These are phyloP conservation scores for Hirsutella rhossiliensis DNA, from an alignment of 2,329 filamentous ascomycete species.

Conservation along the genomic window DNA sequence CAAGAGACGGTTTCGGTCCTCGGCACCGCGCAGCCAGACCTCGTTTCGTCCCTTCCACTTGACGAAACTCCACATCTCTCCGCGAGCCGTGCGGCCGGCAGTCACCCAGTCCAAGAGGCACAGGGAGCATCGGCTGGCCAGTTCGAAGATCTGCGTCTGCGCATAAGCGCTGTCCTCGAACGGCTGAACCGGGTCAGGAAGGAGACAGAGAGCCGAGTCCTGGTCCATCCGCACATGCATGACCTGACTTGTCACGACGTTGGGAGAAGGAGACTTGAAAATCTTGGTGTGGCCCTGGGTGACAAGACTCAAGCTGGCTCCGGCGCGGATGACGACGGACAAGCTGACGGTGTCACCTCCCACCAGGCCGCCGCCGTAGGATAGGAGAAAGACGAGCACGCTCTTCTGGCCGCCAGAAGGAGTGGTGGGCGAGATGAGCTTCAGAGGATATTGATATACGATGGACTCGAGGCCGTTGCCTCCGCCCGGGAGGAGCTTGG, in stretches of 20 bases:
- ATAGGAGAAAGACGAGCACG: slow-evolving; percentile 77
- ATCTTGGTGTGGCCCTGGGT: slow-evolving; percentile 87
- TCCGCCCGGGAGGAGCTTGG: slow-evolving; percentile 58
- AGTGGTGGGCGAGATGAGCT: slow-evolving; percentile 68
- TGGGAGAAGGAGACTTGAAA: slow-evolving; percentile 60
- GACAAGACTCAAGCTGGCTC: slow-evolving; percentile 54
- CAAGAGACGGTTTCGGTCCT: slow-evolving; percentile 44
- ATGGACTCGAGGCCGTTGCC: slow-evolving; percentile 62
- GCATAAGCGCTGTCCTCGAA: slow-evolving; percentile 76
- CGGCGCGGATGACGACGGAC: slow-evolving; percentile 48
- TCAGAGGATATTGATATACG: slow-evolving; percentile 87
- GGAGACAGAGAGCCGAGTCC: slow-evolving; percentile 46
- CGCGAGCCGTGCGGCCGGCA: slow-evolving; percentile 70
- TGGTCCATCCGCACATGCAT: slow-evolving; percentile 38
- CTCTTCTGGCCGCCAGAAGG: slow-evolving; percentile 52
- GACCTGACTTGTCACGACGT: slow-evolving; percentile 45
- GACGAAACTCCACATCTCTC: slow-evolving; percentile 78
- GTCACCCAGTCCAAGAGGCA: slow-evolving; percentile 92
- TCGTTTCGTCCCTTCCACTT: slow-evolving; percentile 80
- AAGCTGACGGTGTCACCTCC: slow-evolving; percentile 75
- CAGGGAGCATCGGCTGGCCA: slow-evolving; percentile 46
- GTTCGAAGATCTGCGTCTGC: slow-evolving; percentile 68
- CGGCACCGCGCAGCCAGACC: slow-evolving; percentile 45
- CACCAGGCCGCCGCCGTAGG: slow-evolving; percentile 88
- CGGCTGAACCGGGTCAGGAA: slow-evolving; percentile 90